Percentiles rank a stretch among this genome's conserved stretches.
These are phyloP conservation scores for Hansenula sp. DNA, from an alignment of 1,139 yeast genomes.

Conservation along the genomic window DNA sequence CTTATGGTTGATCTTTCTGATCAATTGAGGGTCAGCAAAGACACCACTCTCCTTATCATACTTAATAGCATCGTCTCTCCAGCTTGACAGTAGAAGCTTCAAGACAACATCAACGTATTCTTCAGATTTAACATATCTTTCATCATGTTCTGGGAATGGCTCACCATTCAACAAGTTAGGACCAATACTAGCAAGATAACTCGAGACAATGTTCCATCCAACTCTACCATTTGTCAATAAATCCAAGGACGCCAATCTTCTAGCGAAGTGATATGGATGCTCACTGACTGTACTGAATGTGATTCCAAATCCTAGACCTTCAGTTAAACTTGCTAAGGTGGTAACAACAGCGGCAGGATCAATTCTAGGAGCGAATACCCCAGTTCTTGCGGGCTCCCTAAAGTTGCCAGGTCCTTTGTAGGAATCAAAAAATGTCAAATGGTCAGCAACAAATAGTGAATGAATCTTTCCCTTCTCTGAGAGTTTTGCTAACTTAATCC, in stretches of 20 bases:
- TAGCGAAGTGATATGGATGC: constrained; percentile 36
- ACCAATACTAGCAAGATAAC: constrained; percentile 32
- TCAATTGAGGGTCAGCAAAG: constrained; percentile 32
- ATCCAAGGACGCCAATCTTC: constrained; percentile 37
- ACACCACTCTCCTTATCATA: constrained; percentile 29
- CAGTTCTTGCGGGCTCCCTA: constrained; percentile 1
- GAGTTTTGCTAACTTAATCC: constrained; percentile 34
- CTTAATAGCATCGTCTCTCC: constrained; percentile 40
- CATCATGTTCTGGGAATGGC: constrained; percentile 34
- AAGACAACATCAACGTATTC: constrained; percentile 37
- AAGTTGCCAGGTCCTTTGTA: constrained; percentile 31
- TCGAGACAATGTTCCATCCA: constrained; percentile 40
- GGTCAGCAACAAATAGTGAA: constrained; percentile 38
- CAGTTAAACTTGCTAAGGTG: constrained; percentile 37
- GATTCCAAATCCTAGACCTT: constrained; percentile 33
- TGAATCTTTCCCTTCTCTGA: constrained; percentile 37
- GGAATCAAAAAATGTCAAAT: constrained; percentile 33
- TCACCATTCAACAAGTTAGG: constrained; percentile 30
- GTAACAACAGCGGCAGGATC: constrained; percentile 34
- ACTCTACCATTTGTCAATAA: constrained; percentile 37
- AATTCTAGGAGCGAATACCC: constrained; percentile 23
- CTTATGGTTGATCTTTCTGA: constrained; percentile 33
- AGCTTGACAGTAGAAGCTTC: constrained; percentile 33
- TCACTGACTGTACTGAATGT: constrained; percentile 38
- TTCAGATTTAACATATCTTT: constrained; percentile 33